Conservation (phyloP, 2,329 filamentous ascomycete species). For the Aspergillus hiratsukae region DNA sequence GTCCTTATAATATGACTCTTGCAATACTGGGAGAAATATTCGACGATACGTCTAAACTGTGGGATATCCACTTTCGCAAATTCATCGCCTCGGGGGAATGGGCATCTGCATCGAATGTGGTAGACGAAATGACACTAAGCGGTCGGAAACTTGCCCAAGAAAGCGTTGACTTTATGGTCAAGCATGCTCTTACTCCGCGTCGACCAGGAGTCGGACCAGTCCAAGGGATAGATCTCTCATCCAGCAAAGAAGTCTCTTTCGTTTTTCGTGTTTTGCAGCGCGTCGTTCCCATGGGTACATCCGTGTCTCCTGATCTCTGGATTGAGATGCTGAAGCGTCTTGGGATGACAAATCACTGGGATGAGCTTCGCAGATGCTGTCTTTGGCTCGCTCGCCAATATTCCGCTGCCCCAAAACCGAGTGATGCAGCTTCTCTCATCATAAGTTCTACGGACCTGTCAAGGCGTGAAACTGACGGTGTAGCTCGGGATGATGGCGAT, state of each 20-base stretch:
- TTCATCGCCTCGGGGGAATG: constrained; percentile 31
- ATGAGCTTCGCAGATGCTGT: constrained; percentile 49
- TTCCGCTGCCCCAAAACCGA: constrained; percentile 10
- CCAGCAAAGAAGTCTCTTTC: constrained; percentile 39
- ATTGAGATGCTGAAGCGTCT: constrained; percentile 55
- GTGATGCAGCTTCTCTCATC: constrained; percentile 7
- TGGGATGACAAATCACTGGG: constrained; percentile 52
- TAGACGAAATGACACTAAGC: constrained; percentile 49
- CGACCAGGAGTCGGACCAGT: constrained; percentile 20
- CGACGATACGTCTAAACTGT: constrained; percentile 26
- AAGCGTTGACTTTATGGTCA: constrained; percentile 44
- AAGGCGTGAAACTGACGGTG: not conserved
- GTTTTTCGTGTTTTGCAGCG: constrained; percentile 46
- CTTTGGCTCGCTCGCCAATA: constrained; percentile 49
- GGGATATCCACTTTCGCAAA: constrained; percentile 39
- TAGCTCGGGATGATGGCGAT: constrained; percentile 11
- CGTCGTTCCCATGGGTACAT: constrained; percentile 43
- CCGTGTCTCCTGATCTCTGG: constrained; percentile 48
- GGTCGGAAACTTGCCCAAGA: constrained; percentile 39
- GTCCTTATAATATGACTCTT: constrained; percentile 53
- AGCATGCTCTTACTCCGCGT: constrained; percentile 29
- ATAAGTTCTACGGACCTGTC: constrained; percentile 4
- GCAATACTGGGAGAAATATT: constrained; percentile 46
- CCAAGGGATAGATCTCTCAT: constrained; percentile 21
- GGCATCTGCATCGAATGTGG: constrained; percentile 25